Evolutionary conservation across 169 alveolate genomes (phyloP).

Genomic region (Pseudocohnilembus persalinus): DNA sequence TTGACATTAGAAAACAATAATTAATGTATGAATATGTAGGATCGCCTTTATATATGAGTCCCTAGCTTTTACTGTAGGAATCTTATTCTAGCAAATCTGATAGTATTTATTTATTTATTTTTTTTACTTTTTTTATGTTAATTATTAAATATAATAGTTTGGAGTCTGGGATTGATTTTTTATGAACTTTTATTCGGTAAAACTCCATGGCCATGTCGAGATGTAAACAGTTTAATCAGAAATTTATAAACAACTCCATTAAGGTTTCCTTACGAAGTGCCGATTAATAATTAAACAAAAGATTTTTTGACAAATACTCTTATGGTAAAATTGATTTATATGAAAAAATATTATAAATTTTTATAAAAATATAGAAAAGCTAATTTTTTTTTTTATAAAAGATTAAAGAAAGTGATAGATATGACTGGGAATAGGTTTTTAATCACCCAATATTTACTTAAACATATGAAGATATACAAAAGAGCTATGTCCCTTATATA

Average conservation of each 20-base stretch:
- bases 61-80: constrained; percentile 10
- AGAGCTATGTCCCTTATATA: constrained; percentile 2
- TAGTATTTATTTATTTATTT: background rate
- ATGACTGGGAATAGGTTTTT: constrained; percentile 38
- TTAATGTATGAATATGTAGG: constrained; percentile 33
- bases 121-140: background rate
- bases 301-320: constrained; percentile 23
- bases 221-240: constrained; percentile 16
- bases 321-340: background rate
- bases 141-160: background rate
- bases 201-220: constrained; percentile 45
- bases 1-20: constrained; percentile 27
- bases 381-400: background rate
- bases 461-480: background rate
- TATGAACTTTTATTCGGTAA: constrained; percentile 9
- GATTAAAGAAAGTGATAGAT: constrained; percentile 32
- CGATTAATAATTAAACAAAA: constrained; percentile 20
- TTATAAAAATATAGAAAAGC: no score
- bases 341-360: no score
- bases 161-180: constrained; percentile 16
- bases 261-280: constrained; percentile 38
- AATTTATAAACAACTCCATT: constrained; percentile 26
- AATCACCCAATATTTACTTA: constrained; percentile 13
- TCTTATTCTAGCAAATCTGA: constrained; percentile 36
- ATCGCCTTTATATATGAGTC: constrained; percentile 35